Percentiles rank a stretch among this genome's conserved stretches.
Conservation (phyloP, 495 filamentous ascomycete genomes). For the Penicillium canariense region DNA sequence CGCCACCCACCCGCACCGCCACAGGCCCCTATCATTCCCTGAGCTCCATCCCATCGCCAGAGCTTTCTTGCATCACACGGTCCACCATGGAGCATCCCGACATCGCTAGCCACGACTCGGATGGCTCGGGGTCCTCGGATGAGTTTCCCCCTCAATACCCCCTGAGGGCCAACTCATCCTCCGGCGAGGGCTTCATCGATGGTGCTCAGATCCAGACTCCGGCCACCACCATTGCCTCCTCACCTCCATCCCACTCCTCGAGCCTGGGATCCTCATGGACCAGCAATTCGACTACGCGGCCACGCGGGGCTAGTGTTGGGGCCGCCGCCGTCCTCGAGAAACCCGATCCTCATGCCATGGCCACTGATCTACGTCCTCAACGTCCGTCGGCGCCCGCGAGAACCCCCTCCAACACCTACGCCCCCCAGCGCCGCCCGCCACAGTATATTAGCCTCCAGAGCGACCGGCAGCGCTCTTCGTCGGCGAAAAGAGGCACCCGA, state of each 20-base stretch:
- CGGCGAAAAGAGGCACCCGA: slow-evolving; percentile 47
- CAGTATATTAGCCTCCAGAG: slow-evolving; percentile 54
- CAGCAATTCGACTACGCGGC: slow-evolving; percentile 35
- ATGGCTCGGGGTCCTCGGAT: slow-evolving; percentile 61
- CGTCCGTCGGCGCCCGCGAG: slow-evolving; percentile 60
- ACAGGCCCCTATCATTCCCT: slow-evolving; percentile 17
- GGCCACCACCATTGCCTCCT: slow-evolving; percentile 42
- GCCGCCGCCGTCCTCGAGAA: slow-evolving; percentile 33
- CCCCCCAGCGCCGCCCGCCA: slow-evolving; percentile 70
- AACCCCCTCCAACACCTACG: slow-evolving; percentile 71
- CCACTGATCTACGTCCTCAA: slow-evolving; percentile 42
- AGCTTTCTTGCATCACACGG: slow-evolving; percentile 22
- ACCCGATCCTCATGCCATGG: slow-evolving; percentile 29
- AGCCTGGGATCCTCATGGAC: slow-evolving; percentile 39
- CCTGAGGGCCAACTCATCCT: slow-evolving; percentile 39
- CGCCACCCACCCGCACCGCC: slow-evolving; percentile 30
- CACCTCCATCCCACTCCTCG: slow-evolving; percentile 40
- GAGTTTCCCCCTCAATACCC: slow-evolving; percentile 51
- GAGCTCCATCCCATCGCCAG: slow-evolving; percentile 12
- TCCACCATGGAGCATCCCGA: slow-evolving; percentile 56
- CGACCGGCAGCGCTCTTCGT: slow-evolving; percentile 53
- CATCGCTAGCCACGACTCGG: slow-evolving; percentile 58
- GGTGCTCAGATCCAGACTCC: slow-evolving; percentile 41
- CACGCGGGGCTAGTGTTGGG: slow-evolving; percentile 44
- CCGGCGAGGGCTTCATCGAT: slow-evolving; percentile 37